Evolutionary conservation across 2,329 filamentous ascomycete genomes (phyloP), one percentile per base, ranked within the genome.

Genomic region (Aspergillus unguis): DNA sequence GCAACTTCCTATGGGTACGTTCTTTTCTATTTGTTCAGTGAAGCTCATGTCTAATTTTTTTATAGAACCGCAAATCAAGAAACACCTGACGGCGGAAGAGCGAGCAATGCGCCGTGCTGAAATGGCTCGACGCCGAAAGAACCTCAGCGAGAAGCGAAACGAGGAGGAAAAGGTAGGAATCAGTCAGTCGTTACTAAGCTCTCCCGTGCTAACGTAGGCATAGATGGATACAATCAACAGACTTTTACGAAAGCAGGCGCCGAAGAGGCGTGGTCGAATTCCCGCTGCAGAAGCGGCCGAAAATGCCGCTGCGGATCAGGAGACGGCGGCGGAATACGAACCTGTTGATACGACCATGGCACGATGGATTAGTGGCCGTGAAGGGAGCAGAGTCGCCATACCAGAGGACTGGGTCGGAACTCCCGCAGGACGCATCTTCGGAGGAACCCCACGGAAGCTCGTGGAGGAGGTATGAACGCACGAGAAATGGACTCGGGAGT

Each of bases 101-200:
- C 84, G 87, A 64, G 84, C 84, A 43, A 87, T 88, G 82, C 80
- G 86, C 44, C 77, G 86, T 50, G 83, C 85, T 6, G 86, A 90
- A 67, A 89, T 89, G 85, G 86, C 86, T 6, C 76, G 86, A 51
- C 79, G 86, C 48, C 76, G 86, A 55, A 89, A 89, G 73, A 88
- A 89, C 58, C 75, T 89, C 31, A 87, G 83, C 53, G 86, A 89
- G 71, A 88, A 88, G 73, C 80, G 86, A n/a, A 87, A 88, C 50
- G 86, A 89, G 63, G 86, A 90, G 72, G 86, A 89, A 69, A 90
- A 89, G 79, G 85, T 85, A 65, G 29, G 83, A 28, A 82, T 50
- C 10, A 8, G 17, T 37, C 3, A 10, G 11, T 9, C 26, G 5
- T 23, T 42, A 29, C 4, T 42, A 25, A 17, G 33, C 10, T 47